phyloP scores from a whole-genome alignment of 1,284 basidiomycete species.

The Trametes pubescens region DNA sequence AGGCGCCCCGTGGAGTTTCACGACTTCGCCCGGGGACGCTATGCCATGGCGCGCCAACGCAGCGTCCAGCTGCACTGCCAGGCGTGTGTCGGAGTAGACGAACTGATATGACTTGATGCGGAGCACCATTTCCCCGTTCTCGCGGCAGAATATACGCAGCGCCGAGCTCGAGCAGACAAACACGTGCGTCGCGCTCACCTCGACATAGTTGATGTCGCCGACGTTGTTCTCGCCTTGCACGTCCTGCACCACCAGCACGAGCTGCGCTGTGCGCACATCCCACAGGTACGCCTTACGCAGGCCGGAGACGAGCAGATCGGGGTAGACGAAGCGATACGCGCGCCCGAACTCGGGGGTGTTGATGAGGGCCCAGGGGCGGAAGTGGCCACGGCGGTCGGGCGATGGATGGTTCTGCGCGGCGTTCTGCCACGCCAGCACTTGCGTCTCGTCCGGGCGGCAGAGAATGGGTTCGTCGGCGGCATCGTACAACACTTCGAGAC shows the following conservation, averaged over 20 bases:
- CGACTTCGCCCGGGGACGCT: slow-evolving; percentile 15
- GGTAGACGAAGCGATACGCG: slow-evolving; percentile 75
- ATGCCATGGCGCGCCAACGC: slow-evolving; percentile 18
- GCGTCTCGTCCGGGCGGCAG: slow-evolving; percentile 45
- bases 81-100: slow-evolving; percentile 35
- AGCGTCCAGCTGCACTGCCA: slow-evolving; percentile 25
- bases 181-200: slow-evolving; percentile 64
- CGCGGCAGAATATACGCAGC: slow-evolving; percentile 62
- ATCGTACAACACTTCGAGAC: slow-evolving; percentile 47
- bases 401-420: slow-evolving; percentile 11
- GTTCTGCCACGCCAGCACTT: slow-evolving; percentile 42
- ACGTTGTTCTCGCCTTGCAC: slow-evolving; percentile 44
- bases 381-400: slow-evolving; percentile 50
- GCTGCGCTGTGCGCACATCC: slow-evolving; percentile 59
- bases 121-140: slow-evolving; percentile 52
- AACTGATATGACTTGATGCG: slow-evolving; percentile 48
- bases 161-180: slow-evolving; percentile 62
- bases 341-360: slow-evolving; percentile 52
- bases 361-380: slow-evolving; percentile 67
- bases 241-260: slow-evolving; percentile 55
- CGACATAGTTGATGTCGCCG: slow-evolving; percentile 67
- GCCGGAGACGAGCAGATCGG: slow-evolving; percentile 62
- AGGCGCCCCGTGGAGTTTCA: slow-evolving; percentile 17
- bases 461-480: slow-evolving; percentile 27
- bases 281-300: slow-evolving; percentile 60